Base-by-base conservation (phyloP, 805 yeast species). In the Ogataea pilisensis region DNA sequence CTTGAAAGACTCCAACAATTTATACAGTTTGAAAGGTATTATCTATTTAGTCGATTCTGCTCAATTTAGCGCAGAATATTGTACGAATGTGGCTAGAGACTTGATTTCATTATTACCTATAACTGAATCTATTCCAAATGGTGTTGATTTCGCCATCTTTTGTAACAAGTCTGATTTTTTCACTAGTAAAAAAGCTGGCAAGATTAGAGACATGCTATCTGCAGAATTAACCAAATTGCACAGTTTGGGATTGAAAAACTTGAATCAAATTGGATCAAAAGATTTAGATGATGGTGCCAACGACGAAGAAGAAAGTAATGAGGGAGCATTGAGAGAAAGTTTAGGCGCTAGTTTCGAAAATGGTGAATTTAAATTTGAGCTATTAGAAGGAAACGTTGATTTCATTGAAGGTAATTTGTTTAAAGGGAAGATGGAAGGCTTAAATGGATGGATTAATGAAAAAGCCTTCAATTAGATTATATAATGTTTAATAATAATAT, bases 81-180 rank as follows among this genome's bases (percentile, higher is more conserved):
- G 82, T 47, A 60, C 70, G n/a, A 68, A 59, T 31, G 76, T 81
- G 4, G 84, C 88, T 0, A 68, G 71, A 44, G 73, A 75, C 44
- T 62, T 88, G 46, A 73, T 80, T 57, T 69, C 75, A 35, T 64
- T 88, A 31, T 69, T 89, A 33, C 66, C 74, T 30, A 53, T 70
- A 14, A 78, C 91, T 2, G 97, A 87, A 57, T 44, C 51, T 13
- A 66, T 71, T 37, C 77, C 80, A 14, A 78, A 76, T 46, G 95
- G 95, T 3, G 72, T 85, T 18, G 91, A 86, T 56, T 69, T 85
- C 31, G 66, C 85, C 35, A 64, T 93, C 43, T 93, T 90, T 14
- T 80, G 93, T 46, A 91, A 91, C 66, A 91, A 91, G 60, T 74
- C 76, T 38, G 98, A 93, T 53, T 73, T 82, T 30, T 93, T 93